Base-by-base conservation (phyloP, 441 rosid genomes). In the Aleurites moluccanus region DNA sequence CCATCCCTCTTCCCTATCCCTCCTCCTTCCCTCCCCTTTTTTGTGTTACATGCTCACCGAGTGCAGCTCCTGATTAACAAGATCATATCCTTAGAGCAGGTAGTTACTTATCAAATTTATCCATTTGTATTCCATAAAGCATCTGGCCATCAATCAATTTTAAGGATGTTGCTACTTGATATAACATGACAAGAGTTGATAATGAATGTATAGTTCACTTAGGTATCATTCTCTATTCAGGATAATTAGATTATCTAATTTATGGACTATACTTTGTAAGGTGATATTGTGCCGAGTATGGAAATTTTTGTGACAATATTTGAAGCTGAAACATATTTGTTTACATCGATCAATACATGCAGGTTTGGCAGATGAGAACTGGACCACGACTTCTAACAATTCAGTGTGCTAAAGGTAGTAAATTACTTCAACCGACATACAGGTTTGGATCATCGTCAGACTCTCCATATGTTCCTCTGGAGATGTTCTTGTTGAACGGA, bases 301-400 rank as follows among this genome's bases (percentile, higher is more conserved):
- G 10, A 28, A 28, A 1, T 52, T 10, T 9, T 8, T 52, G 10
- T 6, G 42, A 25, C 25, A 13, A 27, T 38, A 28, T 47, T 11
- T 20, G 47, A 45, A 40, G 6, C 33, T 13, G 33, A 40, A 30
- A 49, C n/a, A 15, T 49, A 44, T 62, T 49, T 63, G 9, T 38
- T 60, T 44, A 53, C 35, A 38, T 66, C 40, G 72, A 33, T 67
- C 40, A 21, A 53, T 50, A 38, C 16, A 40, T 77, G 71, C 90
- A 95, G 99, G 92, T 95, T 27, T 95, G 99, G 98, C 90, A 95
- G 81, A 95, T 95, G 98, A 95, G 99, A 78, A 93, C 97, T 0
- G 99, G 99, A 23, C 91, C 92, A 0, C 92, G 98, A 14, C 86
- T 91, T 70, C 76, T 90, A 73, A 84, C 95, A 2, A 82, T 95